Base-by-base conservation (phyloP, 805 yeast genomes). In the Candida montana region DNA sequence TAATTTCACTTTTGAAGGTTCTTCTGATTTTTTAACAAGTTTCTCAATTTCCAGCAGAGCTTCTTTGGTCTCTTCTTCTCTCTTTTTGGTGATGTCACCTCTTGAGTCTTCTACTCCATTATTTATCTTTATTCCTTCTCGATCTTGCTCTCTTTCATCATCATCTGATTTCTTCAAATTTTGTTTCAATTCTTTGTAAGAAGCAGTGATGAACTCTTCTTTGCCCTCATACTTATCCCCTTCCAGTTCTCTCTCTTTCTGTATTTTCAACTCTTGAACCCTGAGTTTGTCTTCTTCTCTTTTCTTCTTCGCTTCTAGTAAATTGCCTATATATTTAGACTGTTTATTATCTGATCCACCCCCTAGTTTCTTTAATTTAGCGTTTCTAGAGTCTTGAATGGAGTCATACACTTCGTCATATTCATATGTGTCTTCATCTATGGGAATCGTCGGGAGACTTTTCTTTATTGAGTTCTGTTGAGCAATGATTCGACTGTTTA, bases 371-470 rank as follows among this genome's bases (percentile, higher is more conserved):
- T 38, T 24, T 23, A 44, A 20, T 36, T 40, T 46, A n/a, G 23
- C 46, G 9, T 48, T 39, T 39, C 46, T 39, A n/a, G 41, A 37
- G 39, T 48, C 44, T 50, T 40, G 49, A 28, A 74, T 65, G 4
- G 58, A 55, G 31, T 74, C 80, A 42, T 68, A 70, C 1, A 67
- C 69, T 35, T 69, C 77, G 44, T 74, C 81, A 46, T 71, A 74
- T 12, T 61, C 65, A 45, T 64, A 71, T 3, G 56, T 44, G 4
- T 34, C 35, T 9, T 26, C 31, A 5, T 31, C 26, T n/a, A 27
- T 9, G 18, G 38, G 30, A 12, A 16, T 19, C 6, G n/a, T 26
- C 13, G 29, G 34, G 19, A 30, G 33, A n/a, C n/a, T 16, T 9
- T 15, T n/a, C 33, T 19, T 35, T 4, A 8, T 21, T 23, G 17